phyloP scores from a whole-genome alignment of 225 moss, liverwort and hornwort genomes.

The Rhytidiadelphus loreus region DNA sequence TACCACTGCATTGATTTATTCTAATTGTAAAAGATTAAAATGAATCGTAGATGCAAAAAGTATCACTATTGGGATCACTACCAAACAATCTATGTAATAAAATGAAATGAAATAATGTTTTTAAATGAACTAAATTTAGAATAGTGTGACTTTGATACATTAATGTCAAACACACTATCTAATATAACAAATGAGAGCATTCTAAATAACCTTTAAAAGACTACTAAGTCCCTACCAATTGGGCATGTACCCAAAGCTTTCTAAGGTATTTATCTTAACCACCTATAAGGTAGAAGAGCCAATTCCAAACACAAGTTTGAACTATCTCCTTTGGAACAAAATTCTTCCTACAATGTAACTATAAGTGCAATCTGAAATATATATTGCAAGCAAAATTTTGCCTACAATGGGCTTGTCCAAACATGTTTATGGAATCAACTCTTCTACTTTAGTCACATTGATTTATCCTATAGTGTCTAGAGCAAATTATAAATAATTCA shows the following conservation, averaged over 20 bases:
- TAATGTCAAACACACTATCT: rapidly evolving
- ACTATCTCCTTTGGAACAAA: rapidly evolving
- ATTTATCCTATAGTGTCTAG: too few species aligned
- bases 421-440: rapidly evolving
- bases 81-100: not conserved
- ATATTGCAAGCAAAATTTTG: not conserved
- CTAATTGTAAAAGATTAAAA: not conserved
- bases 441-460: not conserved
- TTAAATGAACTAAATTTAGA: not conserved
- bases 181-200: not conserved
- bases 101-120: not conserved
- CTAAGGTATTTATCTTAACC: not conserved
- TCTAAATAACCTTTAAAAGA: not conserved
- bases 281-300: not conserved
- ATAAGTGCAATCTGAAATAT: rapidly evolving
- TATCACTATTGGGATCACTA: too few species aligned
- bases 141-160: too few species aligned
- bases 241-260: not conserved
- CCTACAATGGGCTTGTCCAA: not conserved
- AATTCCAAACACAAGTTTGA: not conserved
- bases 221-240: rapidly evolving
- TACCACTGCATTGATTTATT: not conserved
- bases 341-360: not conserved
- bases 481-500: too few species aligned
- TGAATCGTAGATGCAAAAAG: not conserved